phyloP scores from a whole-genome alignment of 768 basidiomycete genomes.

The Podaxis sp. region DNA sequence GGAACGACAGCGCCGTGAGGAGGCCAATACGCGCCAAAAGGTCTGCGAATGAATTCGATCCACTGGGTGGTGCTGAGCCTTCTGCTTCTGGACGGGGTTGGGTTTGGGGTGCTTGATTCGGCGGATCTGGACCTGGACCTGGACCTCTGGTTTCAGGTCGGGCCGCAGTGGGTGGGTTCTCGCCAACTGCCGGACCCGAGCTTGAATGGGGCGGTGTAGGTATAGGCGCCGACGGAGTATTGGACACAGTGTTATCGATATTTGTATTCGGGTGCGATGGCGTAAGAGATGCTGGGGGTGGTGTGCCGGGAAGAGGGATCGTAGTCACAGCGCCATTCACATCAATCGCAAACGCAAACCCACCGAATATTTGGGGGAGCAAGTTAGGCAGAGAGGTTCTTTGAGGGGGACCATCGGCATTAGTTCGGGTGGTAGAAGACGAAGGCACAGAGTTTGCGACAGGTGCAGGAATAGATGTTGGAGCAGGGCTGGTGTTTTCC shows the following conservation, averaged over 20 bases:
- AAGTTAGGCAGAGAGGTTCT: background rate
- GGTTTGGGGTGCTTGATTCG: background rate
- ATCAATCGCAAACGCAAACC: no score
- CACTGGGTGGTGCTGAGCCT: background rate
- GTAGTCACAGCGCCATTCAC: no score
- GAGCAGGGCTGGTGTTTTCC: background rate
- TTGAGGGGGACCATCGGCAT: background rate
- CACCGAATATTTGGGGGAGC: no score
- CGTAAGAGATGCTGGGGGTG: no score
- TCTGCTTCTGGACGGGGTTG: background rate
- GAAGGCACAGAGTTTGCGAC: background rate
- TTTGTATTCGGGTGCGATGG: no score
- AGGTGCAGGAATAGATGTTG: background rate
- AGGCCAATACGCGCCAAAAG: constrained; percentile 15
- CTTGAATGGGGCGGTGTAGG: no score
- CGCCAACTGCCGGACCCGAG: no score
- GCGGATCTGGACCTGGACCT: background rate
- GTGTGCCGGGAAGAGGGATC: background rate
- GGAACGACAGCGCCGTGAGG: constrained; percentile 16
- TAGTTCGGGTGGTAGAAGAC: background rate
- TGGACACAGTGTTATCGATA: no score
- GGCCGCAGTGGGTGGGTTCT: no score
- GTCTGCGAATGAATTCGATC: constrained; percentile 1
- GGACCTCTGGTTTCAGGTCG: no score
- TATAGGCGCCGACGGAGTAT: no score